phyloP scores from a whole-genome alignment of 2,329 filamentous ascomycete genomes.

The Triangularia setosa region DNA sequence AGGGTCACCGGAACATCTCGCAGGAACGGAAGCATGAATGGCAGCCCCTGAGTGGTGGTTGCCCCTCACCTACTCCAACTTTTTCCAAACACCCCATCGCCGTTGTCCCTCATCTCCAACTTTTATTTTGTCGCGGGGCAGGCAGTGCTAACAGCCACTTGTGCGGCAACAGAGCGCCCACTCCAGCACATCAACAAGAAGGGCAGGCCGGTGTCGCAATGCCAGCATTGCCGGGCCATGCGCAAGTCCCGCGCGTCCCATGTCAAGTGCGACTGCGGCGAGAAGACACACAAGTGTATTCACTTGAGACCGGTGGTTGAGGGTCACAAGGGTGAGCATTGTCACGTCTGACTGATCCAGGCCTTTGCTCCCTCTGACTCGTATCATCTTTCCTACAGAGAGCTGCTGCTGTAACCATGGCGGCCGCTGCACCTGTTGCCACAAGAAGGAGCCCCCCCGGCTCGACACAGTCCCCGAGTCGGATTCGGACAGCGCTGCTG shows the following conservation, averaged over 20 bases:
- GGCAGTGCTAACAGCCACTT: slow-evolving; percentile 19
- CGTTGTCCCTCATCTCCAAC: slow-evolving; percentile 4
- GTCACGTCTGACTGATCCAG: slow-evolving; percentile 25
- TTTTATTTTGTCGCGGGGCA: background rate
- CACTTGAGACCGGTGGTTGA: slow-evolving; percentile 56
- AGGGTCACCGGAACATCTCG: slow-evolving; percentile 20
- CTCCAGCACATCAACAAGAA: slow-evolving; percentile 96
- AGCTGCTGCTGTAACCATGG: slow-evolving; percentile 70
- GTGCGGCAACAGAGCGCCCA: slow-evolving; percentile 66
- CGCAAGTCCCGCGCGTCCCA: slow-evolving; percentile 95
- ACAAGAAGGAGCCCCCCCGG: slow-evolving; percentile 56
- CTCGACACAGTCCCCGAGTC: slow-evolving; percentile 63
- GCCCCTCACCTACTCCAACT: slow-evolving; percentile 2
- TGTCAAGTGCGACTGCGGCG: slow-evolving; percentile 93
- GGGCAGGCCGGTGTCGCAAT: slow-evolving; percentile 95
- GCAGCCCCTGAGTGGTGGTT: slow-evolving; percentile 5
- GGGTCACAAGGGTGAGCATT: slow-evolving; percentile 55
- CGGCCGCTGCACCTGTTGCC: slow-evolving; percentile 60
- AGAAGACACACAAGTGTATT: slow-evolving; percentile 73
- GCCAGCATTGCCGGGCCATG: slow-evolving; percentile 90
- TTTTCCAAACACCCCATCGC: background rate
- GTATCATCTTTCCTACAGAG: slow-evolving; percentile 39
- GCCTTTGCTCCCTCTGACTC: slow-evolving; percentile 30
- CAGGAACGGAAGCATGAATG: slow-evolving; percentile 16
- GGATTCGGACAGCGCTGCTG: slow-evolving; percentile 50